Evolutionary conservation across 805 yeast species (phyloP).

Genomic region (Cyberlindnera suaveolens): DNA sequence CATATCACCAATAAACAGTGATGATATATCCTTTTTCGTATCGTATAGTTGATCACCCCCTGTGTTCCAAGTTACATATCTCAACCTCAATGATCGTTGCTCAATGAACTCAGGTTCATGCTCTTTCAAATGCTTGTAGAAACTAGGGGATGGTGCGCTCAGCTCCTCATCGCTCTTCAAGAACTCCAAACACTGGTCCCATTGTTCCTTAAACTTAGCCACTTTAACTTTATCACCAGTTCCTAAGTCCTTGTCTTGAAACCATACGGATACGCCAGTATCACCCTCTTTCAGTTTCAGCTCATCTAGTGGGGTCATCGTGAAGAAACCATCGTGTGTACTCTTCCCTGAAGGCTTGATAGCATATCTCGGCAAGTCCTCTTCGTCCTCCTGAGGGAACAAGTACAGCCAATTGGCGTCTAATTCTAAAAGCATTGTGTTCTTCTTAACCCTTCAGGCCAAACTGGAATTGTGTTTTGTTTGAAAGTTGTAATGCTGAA

Average conservation of each 20-base stretch:
- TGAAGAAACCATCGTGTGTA: conserved; percentile 13
- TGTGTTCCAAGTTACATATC: conserved; percentile 36
- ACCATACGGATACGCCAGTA: neutral
- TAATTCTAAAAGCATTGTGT: conserved; percentile 14
- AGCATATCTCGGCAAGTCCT: conserved; percentile 24
- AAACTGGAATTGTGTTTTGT: no score
- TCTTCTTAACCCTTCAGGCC: neutral
- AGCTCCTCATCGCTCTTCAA: neutral
- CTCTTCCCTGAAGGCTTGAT: conserved; percentile 6
- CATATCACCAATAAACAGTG: conserved; percentile 8
- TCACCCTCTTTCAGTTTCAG: conserved; percentile 1
- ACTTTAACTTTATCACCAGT: neutral
- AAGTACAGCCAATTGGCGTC: conserved; percentile 15
- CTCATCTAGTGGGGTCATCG: conserved; percentile 11
- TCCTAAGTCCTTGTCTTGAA: conserved; percentile 6
- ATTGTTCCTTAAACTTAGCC: conserved; percentile 4
- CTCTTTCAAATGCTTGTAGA: conserved; percentile 13
- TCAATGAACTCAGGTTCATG: conserved; percentile 15
- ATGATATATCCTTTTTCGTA: conserved; percentile 14
- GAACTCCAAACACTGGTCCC: conserved; percentile 7
- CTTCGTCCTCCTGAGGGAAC: conserved; percentile 23
- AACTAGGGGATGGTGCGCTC: conserved; percentile 2
- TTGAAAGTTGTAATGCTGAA: no score
- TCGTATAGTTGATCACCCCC: conserved; percentile 24
- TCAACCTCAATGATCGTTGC: conserved; percentile 17